phyloP scores from a whole-genome alignment of 495 filamentous ascomycete genomes.

The Lepidopterella palustris region DNA sequence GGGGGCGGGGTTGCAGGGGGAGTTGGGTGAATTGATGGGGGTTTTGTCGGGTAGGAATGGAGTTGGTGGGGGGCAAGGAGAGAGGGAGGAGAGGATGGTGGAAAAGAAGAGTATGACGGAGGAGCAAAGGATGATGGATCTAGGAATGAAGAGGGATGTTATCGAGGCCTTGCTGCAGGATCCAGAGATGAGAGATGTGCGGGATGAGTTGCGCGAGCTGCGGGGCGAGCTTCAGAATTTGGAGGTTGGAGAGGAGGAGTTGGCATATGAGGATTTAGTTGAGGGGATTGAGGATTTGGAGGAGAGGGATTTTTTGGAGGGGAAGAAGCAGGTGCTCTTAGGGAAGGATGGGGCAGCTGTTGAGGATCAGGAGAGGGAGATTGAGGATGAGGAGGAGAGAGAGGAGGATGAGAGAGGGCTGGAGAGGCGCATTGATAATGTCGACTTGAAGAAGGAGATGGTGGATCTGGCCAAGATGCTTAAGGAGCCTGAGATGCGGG shows the following conservation, averaged over 20 bases:
- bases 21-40: too few relatives aligned
- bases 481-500: not conserved
- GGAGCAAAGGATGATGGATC: slow-evolving; percentile 6
- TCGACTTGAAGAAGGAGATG: too few relatives aligned
- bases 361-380: too few relatives aligned
- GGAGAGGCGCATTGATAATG: too few relatives aligned
- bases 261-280: not conserved
- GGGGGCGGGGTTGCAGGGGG: slow-evolving; percentile 4
- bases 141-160: not conserved
- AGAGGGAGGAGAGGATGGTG: slow-evolving; percentile 1
- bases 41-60: slow-evolving; percentile 2
- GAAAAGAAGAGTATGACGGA: too few relatives aligned
- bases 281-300: not conserved
- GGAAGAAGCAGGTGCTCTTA: slow-evolving; percentile 2
- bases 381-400: not conserved
- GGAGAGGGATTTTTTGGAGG: slow-evolving; percentile 1
- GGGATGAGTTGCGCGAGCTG: not conserved
- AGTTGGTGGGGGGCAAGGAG: not conserved
- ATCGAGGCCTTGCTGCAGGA: not conserved
- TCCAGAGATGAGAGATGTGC: not conserved
- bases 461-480: too few relatives aligned
- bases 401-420: not conserved
- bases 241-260: not conserved
- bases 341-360: too few relatives aligned
- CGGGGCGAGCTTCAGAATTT: not conserved